Evolutionary conservation across 1,284 basidiomycete genomes (phyloP).

Genomic region (Malassezia slooffiae): DNA sequence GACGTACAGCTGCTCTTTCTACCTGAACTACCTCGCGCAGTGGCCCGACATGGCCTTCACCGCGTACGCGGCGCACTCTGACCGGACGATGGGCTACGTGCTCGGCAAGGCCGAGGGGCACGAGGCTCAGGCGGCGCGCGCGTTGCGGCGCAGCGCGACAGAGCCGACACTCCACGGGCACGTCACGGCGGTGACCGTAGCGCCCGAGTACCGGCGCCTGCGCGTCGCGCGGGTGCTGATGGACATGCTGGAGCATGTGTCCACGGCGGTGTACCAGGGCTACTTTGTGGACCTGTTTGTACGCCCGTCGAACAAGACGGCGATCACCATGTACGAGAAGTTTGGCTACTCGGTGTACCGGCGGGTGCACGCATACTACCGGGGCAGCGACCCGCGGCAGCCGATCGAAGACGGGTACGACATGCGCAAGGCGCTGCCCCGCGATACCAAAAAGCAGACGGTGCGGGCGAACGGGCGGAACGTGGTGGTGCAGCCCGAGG

Average conservation of each 20-base stretch:
- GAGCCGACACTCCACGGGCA: slow-evolving; percentile 50
- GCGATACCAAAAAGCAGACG: slow-evolving; percentile 26
- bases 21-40: slow-evolving; percentile 69
- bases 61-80: slow-evolving; percentile 56
- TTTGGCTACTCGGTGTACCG: slow-evolving; percentile 78
- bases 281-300: slow-evolving; percentile 87
- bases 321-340: slow-evolving; percentile 71
- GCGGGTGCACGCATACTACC: slow-evolving; percentile 74
- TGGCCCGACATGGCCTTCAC: slow-evolving; percentile 82
- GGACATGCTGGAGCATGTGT: slow-evolving; percentile 66
- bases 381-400: slow-evolving; percentile 55
- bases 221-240: slow-evolving; percentile 72
- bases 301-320: slow-evolving; percentile 54
- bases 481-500: slow-evolving; percentile 29
- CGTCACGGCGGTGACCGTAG: slow-evolving; percentile 79
- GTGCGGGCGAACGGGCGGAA: slow-evolving; percentile 27
- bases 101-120: slow-evolving; percentile 39
- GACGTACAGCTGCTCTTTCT: slow-evolving; percentile 77
- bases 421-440: slow-evolving; percentile 55
- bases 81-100: slow-evolving; percentile 28
- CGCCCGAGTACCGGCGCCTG: slow-evolving; percentile 76
- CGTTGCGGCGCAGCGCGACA: too few relatives aligned
- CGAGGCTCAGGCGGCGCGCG: slow-evolving; percentile 15
- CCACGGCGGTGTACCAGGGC: slow-evolving; percentile 54
- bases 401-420: slow-evolving; percentile 80